Evolutionary conservation across 2,329 filamentous ascomycete genomes (phyloP).

Genomic region (Arthrocladium fulminans): DNA sequence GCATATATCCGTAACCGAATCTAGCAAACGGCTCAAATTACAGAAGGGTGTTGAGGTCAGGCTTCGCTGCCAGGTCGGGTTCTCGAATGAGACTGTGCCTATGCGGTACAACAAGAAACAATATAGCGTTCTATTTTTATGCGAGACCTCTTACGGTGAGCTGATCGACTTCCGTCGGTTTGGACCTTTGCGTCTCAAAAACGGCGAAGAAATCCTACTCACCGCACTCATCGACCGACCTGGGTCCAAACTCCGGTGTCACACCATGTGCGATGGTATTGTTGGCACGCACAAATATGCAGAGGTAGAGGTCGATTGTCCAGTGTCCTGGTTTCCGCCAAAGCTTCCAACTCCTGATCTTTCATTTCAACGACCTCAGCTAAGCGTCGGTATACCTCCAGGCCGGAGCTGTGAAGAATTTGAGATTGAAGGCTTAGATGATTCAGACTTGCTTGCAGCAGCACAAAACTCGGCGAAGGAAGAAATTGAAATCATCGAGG

Average conservation of each 20-base stretch:
- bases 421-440: constrained; percentile 45
- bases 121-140: constrained; percentile 65
- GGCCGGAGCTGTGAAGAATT: constrained; percentile 39
- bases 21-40: constrained; percentile 33
- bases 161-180: constrained; percentile 60
- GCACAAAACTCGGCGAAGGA: constrained; percentile 44
- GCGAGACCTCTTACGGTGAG: constrained; percentile 59
- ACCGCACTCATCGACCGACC: constrained; percentile 46
- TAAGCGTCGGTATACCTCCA: constrained; percentile 8
- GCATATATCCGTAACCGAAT: constrained; percentile 45
- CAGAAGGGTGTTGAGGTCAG: constrained; percentile 46
- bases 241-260: constrained; percentile 55
- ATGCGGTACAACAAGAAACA: constrained; percentile 55
- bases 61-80: constrained; percentile 60
- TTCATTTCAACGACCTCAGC: constrained; percentile 10
- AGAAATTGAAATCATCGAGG: constrained; percentile 31
- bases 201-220: constrained; percentile 52
- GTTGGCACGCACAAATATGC: constrained; percentile 52
- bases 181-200: constrained; percentile 56
- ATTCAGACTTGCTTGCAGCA: constrained; percentile 44
- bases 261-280: constrained; percentile 78
- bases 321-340: constrained; percentile 36
- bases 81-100: constrained; percentile 56
- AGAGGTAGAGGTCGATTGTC: constrained; percentile 42
- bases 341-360: constrained; percentile 6